phyloP scores from a whole-genome alignment of 306 rosid species.

The Coriaria nepalensis region DNA sequence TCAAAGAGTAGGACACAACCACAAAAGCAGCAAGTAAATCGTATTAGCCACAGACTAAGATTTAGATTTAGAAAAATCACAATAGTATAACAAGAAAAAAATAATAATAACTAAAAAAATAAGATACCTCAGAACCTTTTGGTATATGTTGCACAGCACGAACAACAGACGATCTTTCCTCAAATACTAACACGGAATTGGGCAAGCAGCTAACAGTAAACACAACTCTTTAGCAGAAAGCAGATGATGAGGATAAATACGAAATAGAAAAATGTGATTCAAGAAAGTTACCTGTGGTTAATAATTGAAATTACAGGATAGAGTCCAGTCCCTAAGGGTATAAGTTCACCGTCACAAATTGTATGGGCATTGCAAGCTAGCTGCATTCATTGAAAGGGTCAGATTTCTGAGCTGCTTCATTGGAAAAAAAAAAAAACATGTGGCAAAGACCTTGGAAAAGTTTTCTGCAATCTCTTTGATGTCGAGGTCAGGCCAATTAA shows the following conservation, averaged over 20 bases:
- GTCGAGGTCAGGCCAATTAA: constrained; percentile 59
- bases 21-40: too few relatives aligned
- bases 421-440: constrained; percentile 1
- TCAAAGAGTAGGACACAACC: too few relatives aligned
- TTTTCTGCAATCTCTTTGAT: constrained; percentile 64
- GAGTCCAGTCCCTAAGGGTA: constrained; percentile 84
- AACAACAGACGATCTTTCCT: constrained; percentile 61
- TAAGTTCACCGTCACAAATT: constrained; percentile 81
- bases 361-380: constrained; percentile 96
- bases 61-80: too few relatives aligned
- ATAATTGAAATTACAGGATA: constrained; percentile 79
- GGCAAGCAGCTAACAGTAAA: constrained; percentile 39
- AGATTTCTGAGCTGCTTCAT: constrained; percentile 6
- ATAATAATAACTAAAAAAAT: constrained; percentile 2
- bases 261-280: background rate
- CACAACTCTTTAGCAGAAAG: constrained; percentile 21
- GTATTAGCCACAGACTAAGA: too few relatives aligned
- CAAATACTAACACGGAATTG: constrained; percentile 76
- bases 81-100: constrained; percentile 12
- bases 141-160: constrained; percentile 71
- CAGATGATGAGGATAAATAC: constrained; percentile 11
- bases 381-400: constrained; percentile 39
- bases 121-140: constrained; percentile 55
- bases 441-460: constrained; percentile 56
- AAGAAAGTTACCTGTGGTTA: constrained; percentile 73